Evolutionary conservation across 148 eudicot genomes (phyloP), one percentile per base, ranked within the genome.

Genomic region (Dysphania ambrosioides): DNA sequence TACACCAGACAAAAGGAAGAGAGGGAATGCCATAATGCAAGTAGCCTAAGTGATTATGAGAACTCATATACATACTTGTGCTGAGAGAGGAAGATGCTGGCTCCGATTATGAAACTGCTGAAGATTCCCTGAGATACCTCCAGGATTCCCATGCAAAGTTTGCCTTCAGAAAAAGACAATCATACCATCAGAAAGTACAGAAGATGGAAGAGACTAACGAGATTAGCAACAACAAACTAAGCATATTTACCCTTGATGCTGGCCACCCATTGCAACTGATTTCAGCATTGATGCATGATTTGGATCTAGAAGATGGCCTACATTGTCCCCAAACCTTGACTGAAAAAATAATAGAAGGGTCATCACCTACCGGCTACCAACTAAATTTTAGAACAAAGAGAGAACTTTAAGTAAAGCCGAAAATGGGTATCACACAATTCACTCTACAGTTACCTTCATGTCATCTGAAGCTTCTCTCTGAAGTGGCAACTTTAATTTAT

Each of bases 241-340:
- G 62, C 30, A 88, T 21, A 74, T 73, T 38, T 77, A 90, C 96
- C 90, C 96, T 71, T 88, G 82, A 77, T 87, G 82, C 79, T 88
- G 95, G 59, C 92, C 90, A 72, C 85, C 86, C 63, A 83, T 82
- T 40, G 83, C 80, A 58, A 84, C 86, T n/a, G 90, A 85, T 81
- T 88, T 90, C 79, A 90, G 69, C 58, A 88, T 83, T 35, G 92
- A 80, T 49, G 87, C 85, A 61, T 88, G 95, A 79, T 81, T 90
- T 56, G 90, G 84, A 79, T 90, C 92, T 74, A 88, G 30, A 68
- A 85, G 82, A 74, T 81, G 95, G 44, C 86, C 82, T 34, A 83
- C 83, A 65, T 88, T 90, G 44, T 90, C 92, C 53, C 90, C 88
- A 86, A 82, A 88, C 70, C 88, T 88, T 84, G 81, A 90, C 92